Evolutionary conservation across 2,329 filamentous ascomycete genomes (phyloP).

Genomic region (Apiospora pterosperma): DNA sequence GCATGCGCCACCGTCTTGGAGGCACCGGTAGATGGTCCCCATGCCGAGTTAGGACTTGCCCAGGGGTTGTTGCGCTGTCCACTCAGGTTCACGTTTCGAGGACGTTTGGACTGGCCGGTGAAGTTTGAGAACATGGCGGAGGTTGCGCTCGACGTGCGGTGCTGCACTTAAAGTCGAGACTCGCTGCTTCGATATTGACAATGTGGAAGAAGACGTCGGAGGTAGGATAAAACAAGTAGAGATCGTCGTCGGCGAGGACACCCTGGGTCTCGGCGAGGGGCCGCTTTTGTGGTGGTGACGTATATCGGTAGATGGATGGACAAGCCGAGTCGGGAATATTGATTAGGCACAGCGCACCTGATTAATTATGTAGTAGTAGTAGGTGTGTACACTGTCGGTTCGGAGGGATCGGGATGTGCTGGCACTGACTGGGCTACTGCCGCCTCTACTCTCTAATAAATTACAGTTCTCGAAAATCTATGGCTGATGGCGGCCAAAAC

Average conservation of each 20-base stretch:
- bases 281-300: no score
- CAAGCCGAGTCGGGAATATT: not conserved
- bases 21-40: slow-evolving; percentile 57
- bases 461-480: not conserved
- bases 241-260: not conserved
- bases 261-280: not conserved
- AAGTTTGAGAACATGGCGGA: slow-evolving; percentile 83
- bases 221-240: not conserved
- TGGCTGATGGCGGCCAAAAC: not conserved
- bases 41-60: slow-evolving; percentile 49
- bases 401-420: not conserved
- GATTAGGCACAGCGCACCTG: not conserved
- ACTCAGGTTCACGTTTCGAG: slow-evolving; percentile 90
- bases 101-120: slow-evolving; percentile 79
- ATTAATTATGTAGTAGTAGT: not conserved
- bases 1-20: slow-evolving; percentile 80
- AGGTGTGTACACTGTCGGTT: not conserved
- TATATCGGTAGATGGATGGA: not conserved
- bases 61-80: slow-evolving; percentile 80
- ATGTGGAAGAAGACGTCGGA: not conserved
- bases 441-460: not conserved
- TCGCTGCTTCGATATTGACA: not conserved
- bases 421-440: not conserved
- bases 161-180: not conserved
- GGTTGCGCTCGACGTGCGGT: not conserved